These are phyloP conservation scores for Adansonia madagascariensis DNA, from an alignment of 441 rosid genomes.

Conservation along the genomic window DNA sequence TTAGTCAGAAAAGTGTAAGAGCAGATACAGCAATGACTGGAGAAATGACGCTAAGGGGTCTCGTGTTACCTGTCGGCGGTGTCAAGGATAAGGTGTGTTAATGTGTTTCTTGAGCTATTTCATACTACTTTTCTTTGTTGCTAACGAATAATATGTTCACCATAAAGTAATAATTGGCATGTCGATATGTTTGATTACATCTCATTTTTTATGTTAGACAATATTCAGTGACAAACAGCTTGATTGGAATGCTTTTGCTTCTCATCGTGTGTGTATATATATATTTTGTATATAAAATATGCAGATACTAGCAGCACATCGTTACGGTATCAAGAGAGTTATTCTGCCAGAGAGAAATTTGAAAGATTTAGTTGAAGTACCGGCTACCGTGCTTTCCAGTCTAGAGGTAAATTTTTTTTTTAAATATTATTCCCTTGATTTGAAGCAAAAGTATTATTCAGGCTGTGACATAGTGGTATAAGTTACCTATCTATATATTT, in stretches of 20 bases:
- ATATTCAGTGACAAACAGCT: neutral
- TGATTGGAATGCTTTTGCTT: slow-evolving; percentile 6
- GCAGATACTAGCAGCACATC: slow-evolving; percentile 97
- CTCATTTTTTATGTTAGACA: neutral
- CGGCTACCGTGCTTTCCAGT: slow-evolving; percentile 74
- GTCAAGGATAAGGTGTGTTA: slow-evolving; percentile 89
- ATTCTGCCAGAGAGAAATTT: slow-evolving; percentile 91
- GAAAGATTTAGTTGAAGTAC: slow-evolving; percentile 95
- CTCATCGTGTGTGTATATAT: neutral
- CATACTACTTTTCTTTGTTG: neutral
- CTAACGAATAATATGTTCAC: neutral
- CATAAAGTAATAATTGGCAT: neutral
- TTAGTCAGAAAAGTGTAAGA: slow-evolving; percentile 80
- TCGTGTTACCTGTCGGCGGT: slow-evolving; percentile 97
- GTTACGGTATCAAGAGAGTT: slow-evolving; percentile 86
- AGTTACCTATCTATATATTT: neutral
- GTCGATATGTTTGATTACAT: neutral
- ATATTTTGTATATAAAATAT: slow-evolving; percentile 17
- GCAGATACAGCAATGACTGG: slow-evolving; percentile 99
- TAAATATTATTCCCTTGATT: neutral
- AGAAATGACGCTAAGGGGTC: slow-evolving; percentile 98
- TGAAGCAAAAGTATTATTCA: neutral
- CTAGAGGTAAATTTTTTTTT: slow-evolving; percentile 62
- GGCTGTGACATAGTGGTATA: neutral
- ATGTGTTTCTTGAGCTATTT: slow-evolving; percentile 36